phyloP scores from a whole-genome alignment of 1,284 basidiomycete genomes.

The Veloporphyrellus conicus region DNA sequence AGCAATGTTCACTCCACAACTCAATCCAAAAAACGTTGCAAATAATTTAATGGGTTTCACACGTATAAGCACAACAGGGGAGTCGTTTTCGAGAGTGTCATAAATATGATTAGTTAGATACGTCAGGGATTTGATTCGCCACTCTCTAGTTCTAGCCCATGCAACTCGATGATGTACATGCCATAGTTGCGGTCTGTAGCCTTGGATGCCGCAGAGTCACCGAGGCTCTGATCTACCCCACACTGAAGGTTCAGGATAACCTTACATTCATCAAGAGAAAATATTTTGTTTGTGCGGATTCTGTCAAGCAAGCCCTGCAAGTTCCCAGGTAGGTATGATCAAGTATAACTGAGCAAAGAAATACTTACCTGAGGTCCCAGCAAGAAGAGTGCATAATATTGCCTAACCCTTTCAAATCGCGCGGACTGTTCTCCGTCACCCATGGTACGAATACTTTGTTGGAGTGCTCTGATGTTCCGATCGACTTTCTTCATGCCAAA shows the following conservation, averaged over 20 bases:
- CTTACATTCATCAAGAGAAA: conserved; percentile 88
- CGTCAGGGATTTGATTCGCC: conserved; percentile 27
- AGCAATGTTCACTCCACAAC: conserved; percentile 10
- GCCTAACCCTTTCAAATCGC: conserved; percentile 72
- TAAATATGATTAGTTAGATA: conserved; percentile 21
- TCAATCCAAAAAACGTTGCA: conserved; percentile 1
- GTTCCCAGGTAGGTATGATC: neutral
- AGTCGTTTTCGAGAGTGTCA: neutral
- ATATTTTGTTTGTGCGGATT: conserved; percentile 60
- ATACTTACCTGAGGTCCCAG: conserved; percentile 65
- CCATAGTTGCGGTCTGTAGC: conserved; percentile 68
- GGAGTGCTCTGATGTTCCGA: conserved; percentile 87
- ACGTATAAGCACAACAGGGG: neutral
- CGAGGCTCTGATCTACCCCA: conserved; percentile 61
- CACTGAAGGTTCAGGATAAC: conserved; percentile 85
- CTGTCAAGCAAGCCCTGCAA: conserved; percentile 68
- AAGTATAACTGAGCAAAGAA: neutral
- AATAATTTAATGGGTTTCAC: conserved; percentile 5
- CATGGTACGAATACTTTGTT: conserved; percentile 87
- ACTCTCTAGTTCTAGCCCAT: conserved; percentile 68
- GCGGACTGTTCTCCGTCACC: conserved; percentile 56
- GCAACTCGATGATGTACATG: conserved; percentile 78
- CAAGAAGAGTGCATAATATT: conserved; percentile 79
- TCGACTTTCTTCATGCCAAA: conserved; percentile 86
- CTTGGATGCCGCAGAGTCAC: conserved; percentile 46